Percentiles rank a stretch among this genome's conserved stretches.
Conservation (phyloP, 768 basidiomycete species). For the Tulasnella sp. region DNA sequence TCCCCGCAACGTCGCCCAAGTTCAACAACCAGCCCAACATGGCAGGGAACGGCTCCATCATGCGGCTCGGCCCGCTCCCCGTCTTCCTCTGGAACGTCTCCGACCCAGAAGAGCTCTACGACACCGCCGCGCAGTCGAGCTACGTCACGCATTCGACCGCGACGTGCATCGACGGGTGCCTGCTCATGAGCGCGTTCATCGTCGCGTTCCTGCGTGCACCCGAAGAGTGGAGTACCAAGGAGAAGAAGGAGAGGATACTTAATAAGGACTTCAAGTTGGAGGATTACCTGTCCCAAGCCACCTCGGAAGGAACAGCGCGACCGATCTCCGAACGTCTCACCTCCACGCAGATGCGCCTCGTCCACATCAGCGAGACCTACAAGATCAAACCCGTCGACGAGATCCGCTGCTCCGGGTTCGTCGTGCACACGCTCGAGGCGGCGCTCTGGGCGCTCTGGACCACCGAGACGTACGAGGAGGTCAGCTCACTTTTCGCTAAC, state of each 20-base stretch:
- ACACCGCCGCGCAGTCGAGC: background rate
- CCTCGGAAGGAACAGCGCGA: background rate
- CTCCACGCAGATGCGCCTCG: background rate
- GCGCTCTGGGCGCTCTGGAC: slow-evolving; percentile 15
- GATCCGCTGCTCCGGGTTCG: slow-evolving; percentile 13
- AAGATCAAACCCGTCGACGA: slow-evolving; percentile 9
- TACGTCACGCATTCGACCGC: background rate
- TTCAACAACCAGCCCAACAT: background rate
- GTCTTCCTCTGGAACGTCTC: slow-evolving; percentile 1
- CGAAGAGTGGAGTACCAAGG: background rate
- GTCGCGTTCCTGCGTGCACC: slow-evolving; percentile 7
- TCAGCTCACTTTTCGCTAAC: background rate
- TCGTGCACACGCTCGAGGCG: slow-evolving; percentile 15
- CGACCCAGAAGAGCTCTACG: background rate
- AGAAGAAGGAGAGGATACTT: slow-evolving; percentile 9
- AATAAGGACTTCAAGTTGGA: background rate
- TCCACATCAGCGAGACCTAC: background rate
- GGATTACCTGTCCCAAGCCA: background rate
- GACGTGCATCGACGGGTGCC: slow-evolving; percentile 2
- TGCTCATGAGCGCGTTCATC: slow-evolving; percentile 2
- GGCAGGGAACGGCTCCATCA: slow-evolving; percentile 13
- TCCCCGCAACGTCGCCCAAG: background rate
- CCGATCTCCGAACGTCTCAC: background rate
- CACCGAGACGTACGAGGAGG: slow-evolving; percentile 15
- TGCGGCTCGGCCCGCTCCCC: slow-evolving; percentile 12